Evolutionary conservation across 164 flowering plant genomes (phyloP), one percentile per base, ranked within the genome.

Genomic region (Magnolia kwangsiensis): DNA sequence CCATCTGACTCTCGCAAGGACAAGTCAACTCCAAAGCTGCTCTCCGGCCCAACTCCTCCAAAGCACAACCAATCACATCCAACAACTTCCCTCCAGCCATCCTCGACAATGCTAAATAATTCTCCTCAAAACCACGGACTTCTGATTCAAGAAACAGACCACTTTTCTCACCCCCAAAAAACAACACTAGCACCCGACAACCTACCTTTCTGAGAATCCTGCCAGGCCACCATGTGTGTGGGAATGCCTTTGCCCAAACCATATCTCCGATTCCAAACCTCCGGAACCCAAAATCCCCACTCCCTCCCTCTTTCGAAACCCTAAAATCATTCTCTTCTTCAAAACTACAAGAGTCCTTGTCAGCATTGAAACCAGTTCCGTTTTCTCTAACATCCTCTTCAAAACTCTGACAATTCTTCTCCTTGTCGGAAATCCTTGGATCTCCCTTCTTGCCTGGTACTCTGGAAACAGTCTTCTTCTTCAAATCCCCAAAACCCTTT

Each of bases 171-270:
- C 55, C 18, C 10, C 29, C 71, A 29, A 76, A 78, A n/a, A 78
- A 67, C 16, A 74, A 74, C 10, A 80, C 81, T 2, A 51, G 16
- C n/a, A 71, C 68, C 58, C 74, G 72, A 20, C 59, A 55, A 16
- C n/a, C 18, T 16, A 51, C 65, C 31, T 20, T 67, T 31, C 29
- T 31, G n/a, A 49, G 14, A 72, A 83, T 67, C 51, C 69, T 65
- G 67, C 82, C 84, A 14, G 86, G 86, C 82, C 82, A 81, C 84
- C 84, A 83, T 72, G 49, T 61, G 45, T 37, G 7, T 51, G 24
- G 11, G 27, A 76, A 75, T 18, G 4, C 80, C 63, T 74, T 81
- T 6, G 77, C 85, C 83, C 85, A 83, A 61, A 83, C 85, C 4
- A 83, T 5, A 7, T 83, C 85, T 21, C 80, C 81, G 49, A 31